Evolutionary conservation across 2,329 filamentous ascomycete genomes (phyloP).

Genomic region (Chrysoporthe cubensis): DNA sequence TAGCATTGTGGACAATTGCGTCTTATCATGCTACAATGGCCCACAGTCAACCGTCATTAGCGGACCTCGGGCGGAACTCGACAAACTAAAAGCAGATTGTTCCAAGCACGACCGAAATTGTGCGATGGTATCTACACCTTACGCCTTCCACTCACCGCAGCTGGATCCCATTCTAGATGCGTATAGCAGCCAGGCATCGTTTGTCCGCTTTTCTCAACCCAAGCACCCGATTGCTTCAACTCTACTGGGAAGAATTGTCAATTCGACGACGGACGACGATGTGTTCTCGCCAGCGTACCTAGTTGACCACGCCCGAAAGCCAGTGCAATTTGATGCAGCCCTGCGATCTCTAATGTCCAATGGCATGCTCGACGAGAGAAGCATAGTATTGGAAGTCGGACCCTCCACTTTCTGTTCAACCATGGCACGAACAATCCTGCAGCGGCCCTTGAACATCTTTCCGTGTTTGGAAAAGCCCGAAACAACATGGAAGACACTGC

Average conservation of each 20-base stretch:
- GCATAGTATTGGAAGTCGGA: background rate
- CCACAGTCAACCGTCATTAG: slow-evolving; percentile 74
- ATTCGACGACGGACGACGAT: slow-evolving; percentile 33
- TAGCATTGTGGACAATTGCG: slow-evolving; percentile 55
- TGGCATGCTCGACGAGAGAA: background rate
- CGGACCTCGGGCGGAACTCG: slow-evolving; percentile 35
- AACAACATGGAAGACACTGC: slow-evolving; percentile 7
- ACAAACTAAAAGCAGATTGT: slow-evolving; percentile 33
- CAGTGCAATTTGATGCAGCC: slow-evolving; percentile 41
- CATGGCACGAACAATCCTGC: background rate
- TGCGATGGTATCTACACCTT: slow-evolving; percentile 44
- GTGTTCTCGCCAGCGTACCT: slow-evolving; percentile 44
- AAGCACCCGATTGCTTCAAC: slow-evolving; percentile 32
- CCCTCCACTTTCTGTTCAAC: background rate
- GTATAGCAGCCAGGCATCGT: background rate
- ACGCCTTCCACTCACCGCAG: slow-evolving; percentile 26
- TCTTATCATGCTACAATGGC: slow-evolving; percentile 67
- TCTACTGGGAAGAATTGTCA: slow-evolving; percentile 36
- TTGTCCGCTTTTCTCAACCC: background rate
- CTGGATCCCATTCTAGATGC: background rate
- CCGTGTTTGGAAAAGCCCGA: background rate
- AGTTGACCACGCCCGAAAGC: slow-evolving; percentile 48
- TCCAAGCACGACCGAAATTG: slow-evolving; percentile 40
- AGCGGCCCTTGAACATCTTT: background rate
- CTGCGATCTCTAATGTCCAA: background rate